A percentile compares a stretch with the other conserved stretches of the same genome.
Evolutionary conservation across 2,329 filamentous ascomycete genomes (phyloP).

Genomic region (Harringtonia lauricola): DNA sequence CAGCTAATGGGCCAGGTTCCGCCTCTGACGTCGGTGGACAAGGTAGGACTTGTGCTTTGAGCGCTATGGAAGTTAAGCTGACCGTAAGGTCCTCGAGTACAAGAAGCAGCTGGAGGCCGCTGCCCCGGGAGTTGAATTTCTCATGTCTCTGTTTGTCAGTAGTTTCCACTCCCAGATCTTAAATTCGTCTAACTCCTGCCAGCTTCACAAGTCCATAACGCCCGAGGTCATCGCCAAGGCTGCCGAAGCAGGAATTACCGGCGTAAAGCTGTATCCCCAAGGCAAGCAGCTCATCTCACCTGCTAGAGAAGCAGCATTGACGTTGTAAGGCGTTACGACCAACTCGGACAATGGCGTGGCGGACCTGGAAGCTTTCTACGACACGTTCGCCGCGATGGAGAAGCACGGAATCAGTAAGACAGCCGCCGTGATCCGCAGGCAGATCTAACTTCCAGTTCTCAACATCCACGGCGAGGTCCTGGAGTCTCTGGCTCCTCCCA

Average conservation of each 20-base stretch:
- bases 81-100: conserved; percentile 52
- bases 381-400: conserved; percentile 85
- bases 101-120: conserved; percentile 47
- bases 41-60: no score
- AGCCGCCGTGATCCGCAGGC: no score
- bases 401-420: conserved; percentile 48
- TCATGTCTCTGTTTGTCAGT: conserved; percentile 55
- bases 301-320: conserved; percentile 3
- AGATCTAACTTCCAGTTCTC: conserved; percentile 13
- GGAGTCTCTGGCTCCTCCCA: conserved; percentile 23
- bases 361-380: conserved; percentile 59
- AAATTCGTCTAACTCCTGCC: neutral
- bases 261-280: conserved; percentile 57
- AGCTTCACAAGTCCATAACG: conserved; percentile 47
- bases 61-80: no score
- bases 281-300: no score
- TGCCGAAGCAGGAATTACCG: conserved; percentile 55
- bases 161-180: neutral
- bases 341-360: conserved; percentile 60
- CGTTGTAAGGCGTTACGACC: conserved; percentile 42
- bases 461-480: conserved; percentile 87
- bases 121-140: conserved; percentile 51
- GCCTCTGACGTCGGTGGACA: conserved; percentile 9
- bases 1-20: conserved; percentile 8
- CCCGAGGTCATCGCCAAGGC: conserved; percentile 63